Conservation (phyloP, 495 filamentous ascomycete genomes). For the Parmelia sp. region DNA sequence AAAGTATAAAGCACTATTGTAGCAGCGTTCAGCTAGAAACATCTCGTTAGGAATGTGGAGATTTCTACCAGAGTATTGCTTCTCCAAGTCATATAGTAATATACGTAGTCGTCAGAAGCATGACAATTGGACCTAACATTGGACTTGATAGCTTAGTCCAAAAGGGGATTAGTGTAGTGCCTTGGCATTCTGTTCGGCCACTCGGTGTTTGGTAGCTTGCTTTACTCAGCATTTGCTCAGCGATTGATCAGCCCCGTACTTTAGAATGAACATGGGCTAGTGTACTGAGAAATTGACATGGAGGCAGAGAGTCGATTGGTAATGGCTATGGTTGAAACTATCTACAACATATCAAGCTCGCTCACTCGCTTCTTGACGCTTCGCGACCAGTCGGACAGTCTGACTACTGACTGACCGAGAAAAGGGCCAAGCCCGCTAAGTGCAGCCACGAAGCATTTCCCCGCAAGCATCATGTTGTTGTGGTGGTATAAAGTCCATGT, state of each 20-base stretch:
- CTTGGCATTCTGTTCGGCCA: background rate
- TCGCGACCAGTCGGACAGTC: background rate
- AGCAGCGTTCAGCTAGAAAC: too few species aligned
- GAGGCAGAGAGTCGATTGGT: background rate
- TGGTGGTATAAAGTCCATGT: background rate
- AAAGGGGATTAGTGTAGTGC: background rate
- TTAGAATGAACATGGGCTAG: too few species aligned
- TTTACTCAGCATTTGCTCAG: background rate
- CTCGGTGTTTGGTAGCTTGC: background rate
- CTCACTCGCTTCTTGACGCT: background rate
- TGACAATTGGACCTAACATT: too few species aligned
- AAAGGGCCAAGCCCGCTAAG: background rate
- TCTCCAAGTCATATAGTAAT: too few species aligned
- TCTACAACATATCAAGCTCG: background rate
- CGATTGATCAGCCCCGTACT: background rate
- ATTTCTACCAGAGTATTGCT: too few species aligned
- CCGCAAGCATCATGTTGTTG: background rate
- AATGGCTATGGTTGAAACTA: background rate
- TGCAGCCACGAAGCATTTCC: background rate
- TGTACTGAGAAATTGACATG: too few species aligned
- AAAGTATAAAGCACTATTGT: too few species aligned
- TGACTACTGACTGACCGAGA: too few species aligned
- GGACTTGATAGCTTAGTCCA: too few species aligned
- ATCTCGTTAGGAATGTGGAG: too few species aligned
- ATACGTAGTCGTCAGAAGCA: too few species aligned